phyloP scores from a whole-genome alignment of 2,329 filamentous ascomycete genomes.

The Talaromyces albobiverticillius region DNA sequence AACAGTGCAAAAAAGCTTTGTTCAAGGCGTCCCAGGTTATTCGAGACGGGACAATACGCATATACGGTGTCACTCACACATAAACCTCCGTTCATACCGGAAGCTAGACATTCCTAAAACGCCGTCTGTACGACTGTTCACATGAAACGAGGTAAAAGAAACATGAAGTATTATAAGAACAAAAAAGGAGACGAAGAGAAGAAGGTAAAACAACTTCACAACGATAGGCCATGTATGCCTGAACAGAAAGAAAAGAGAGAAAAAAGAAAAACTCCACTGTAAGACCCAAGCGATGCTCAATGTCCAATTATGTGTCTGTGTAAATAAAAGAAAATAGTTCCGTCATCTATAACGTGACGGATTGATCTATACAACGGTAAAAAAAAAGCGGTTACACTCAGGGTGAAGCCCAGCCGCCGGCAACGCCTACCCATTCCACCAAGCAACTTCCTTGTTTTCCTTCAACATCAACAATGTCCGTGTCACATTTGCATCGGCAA shows the following conservation, averaged over 20 bases:
- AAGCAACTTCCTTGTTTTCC: constrained; percentile 95
- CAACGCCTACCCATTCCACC: constrained; percentile 94
- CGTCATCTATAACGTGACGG: constrained; percentile 25
- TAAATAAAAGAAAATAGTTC: constrained; percentile 15
- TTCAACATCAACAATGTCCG: constrained; percentile 95
- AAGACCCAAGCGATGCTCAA: constrained; percentile 31
- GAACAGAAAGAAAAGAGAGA: constrained; percentile 19
- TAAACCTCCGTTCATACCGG: constrained; percentile 1
- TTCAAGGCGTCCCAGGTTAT: constrained; percentile 1
- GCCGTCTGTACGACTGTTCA: constrained; percentile 10
- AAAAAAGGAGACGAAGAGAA: not conserved
- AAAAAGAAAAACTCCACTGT: constrained; percentile 30
- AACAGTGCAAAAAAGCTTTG: not conserved
- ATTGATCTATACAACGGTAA: constrained; percentile 27
- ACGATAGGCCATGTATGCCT: constrained; percentile 19
- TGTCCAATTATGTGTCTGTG: constrained; percentile 24
- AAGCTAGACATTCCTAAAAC: constrained; percentile 7
- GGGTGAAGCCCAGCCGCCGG: constrained; percentile 80
- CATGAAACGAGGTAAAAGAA: constrained; percentile 7
- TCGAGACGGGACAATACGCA: constrained; percentile 2
- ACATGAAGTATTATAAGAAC: constrained; percentile 2
- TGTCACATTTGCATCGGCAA: constrained; percentile 94
- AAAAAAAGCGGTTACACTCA: constrained; percentile 26
- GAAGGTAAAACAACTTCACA: not conserved
- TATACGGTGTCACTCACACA: constrained; percentile 1